Base-by-base conservation (phyloP, 495 filamentous ascomycete species). In the Trichocladium antarcticum region DNA sequence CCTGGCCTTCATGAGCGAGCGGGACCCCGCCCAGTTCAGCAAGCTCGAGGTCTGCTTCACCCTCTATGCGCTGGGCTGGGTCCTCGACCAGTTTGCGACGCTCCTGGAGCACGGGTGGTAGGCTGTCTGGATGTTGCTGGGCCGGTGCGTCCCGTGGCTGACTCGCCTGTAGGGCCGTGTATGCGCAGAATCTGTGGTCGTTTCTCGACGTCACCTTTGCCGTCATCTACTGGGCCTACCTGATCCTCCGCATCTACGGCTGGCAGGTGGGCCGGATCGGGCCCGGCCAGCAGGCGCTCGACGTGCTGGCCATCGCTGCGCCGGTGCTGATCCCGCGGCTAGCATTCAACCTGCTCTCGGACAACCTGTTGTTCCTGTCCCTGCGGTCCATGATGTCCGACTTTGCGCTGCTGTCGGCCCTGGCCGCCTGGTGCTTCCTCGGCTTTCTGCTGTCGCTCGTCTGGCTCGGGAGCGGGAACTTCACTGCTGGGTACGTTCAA, bases 101-200 rank as follows among this genome's bases (percentile, higher is more conserved):
- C 77, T 87, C 3, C 53, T 84, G 14, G 82, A 82, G 51, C 83
- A 86, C 54, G 83, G 81, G 29, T 83, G 80, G 81, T 71, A 53
- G n/a, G n/a, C n/a, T 29, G 60, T 60, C 6, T n/a, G 29, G 41
- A 32, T 31, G 19, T 17, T 37, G 47, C 11, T 21, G 9, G 8
- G n/a, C 32, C 10, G 5, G 15, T 27, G 8, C 3, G 3, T 27
- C 24, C 3, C 24, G n/a, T 8, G 38, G 46, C 51, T 49, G 21
- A 34, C 53, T 28, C n/a, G n/a, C 6, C 24, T 24, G 68, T 19
- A 85, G 82, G 82, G 71, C 76, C 39, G 83, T 86, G 6, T 84
- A 85, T 57, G 84, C 82, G 5, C 80, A 87, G 56, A 84, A 86
- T 54, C 71, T 87, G 16, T 87, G 83, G 83, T 83, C 83, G 0